Base-by-base conservation (phyloP, 2,329 filamentous ascomycete genomes). In the Leptographium radiaticola region DNA sequence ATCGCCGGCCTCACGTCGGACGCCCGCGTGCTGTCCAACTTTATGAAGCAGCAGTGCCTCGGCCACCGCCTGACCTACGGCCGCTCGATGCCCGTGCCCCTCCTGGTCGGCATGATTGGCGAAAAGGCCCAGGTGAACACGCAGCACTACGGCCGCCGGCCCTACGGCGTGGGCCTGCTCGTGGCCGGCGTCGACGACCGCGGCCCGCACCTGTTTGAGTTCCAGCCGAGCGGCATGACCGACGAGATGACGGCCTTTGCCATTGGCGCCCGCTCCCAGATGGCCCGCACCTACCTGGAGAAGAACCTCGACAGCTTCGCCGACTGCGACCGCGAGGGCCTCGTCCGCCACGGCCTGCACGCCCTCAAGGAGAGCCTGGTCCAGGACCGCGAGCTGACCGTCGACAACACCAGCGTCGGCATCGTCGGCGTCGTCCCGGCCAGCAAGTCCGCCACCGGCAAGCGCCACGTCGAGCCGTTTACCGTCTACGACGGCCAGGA, bases 1-100 rank as follows among this genome's bases (percentile, higher is more conserved):
- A 94, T 98, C 65, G 93, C 93, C 62, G 93, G 93, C 63, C 87
- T 98, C 58, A 93, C 93, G 61, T 96, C 91, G 56, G 93, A 98
- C 71, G 93, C 91, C 67, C 93, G 93, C 66, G 93, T 98, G 63
- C 89, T 98, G 63, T 96, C 90, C 77, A 98, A 98, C 81, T 98
- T 96, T 77, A 97, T 98, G 91, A 97, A 96, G 77, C 89, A 95
- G 74, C 93, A 97, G 75, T 95, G 89, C 59, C 88, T 98, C 65
- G 87, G 88, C 65, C 91, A 93, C 64, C 89, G 91, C 70, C 84
- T 98, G 64, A 95, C 89, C 55, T 97, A 95, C 75, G 91, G 88
- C 72, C 90, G 93, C 61, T 83, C 90, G 61, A 93, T 98, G 68
- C 88, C 89, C 36, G 76, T 97, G 67, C 85, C 89, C 65, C 86